Evolutionary conservation across 2,329 filamentous ascomycete species (phyloP).

Genomic region (Thermomyces lanuginosus): DNA sequence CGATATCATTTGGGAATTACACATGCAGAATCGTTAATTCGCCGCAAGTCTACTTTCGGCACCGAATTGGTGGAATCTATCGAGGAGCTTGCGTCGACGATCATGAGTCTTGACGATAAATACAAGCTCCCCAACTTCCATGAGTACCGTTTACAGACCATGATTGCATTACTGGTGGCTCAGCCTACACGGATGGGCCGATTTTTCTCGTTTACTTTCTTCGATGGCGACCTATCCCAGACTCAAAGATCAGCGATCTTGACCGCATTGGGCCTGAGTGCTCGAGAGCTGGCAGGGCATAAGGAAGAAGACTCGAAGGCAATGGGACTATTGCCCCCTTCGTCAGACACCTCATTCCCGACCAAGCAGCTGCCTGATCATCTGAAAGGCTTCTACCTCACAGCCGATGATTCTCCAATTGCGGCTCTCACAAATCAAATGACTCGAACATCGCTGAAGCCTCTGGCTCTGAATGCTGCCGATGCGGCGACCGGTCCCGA

Average conservation of each 20-base stretch:
- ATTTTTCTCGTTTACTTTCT: constrained; percentile 73
- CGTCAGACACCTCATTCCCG: constrained; percentile 45
- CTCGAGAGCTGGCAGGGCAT: constrained; percentile 69
- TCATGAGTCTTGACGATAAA: constrained; percentile 71
- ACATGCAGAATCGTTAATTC: constrained; percentile 63
- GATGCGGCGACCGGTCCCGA: constrained; percentile 66
- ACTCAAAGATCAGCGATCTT: constrained; percentile 69
- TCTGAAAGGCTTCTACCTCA: constrained; percentile 55
- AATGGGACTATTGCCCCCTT: constrained; percentile 16
- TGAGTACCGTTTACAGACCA: constrained; percentile 56
- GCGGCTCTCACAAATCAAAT: constrained; percentile 52
- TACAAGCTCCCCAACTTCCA: constrained; percentile 67
- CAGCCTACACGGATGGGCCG: constrained; percentile 62
- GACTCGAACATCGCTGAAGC: constrained; percentile 57
- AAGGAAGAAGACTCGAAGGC: constrained; percentile 36
- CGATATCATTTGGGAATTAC: constrained; percentile 63
- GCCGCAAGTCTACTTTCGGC: constrained; percentile 75
- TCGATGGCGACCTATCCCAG: constrained; percentile 81
- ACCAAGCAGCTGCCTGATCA: constrained; percentile 61
- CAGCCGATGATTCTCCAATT: constrained; percentile 37
- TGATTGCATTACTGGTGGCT: constrained; percentile 66
- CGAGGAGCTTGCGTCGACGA: constrained; percentile 58
- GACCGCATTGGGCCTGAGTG: constrained; percentile 63
- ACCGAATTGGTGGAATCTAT: constrained; percentile 74
- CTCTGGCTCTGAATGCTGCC: constrained; percentile 65